Base-by-base conservation (phyloP, 768 basidiomycete species). In the Panus rudis region DNA sequence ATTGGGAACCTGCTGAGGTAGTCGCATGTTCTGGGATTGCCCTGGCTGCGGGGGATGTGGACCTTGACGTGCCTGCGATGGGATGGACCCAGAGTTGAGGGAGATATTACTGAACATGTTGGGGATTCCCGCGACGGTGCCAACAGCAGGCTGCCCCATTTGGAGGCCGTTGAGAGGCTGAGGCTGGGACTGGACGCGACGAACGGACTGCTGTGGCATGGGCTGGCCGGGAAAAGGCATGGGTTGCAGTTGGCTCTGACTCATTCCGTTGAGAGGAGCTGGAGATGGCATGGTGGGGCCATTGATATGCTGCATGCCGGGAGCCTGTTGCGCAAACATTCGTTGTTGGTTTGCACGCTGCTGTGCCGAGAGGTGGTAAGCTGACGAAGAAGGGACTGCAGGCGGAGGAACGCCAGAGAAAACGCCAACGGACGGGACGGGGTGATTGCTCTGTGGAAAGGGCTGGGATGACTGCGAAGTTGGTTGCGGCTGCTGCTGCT, bases 131-230 rank as follows among this genome's bases (percentile, higher is more conserved):
- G 44, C 58, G 58, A 67, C 65, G 33, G 59, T 61, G 21, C 60
- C 61, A 42, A 62, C 55, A 19, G 55, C 58, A 26, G 67, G 64
- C 26, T 60, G 64, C 25, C 55, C 53, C 22, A 64, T 54, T 50
- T 66, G 67, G 44, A 69, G 64, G 30, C 59, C 59, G 13, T 53
- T 68, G 69, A 22, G 49, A 60, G 38, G 57, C 62, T 12, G 59
- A 48, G 78, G 71, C 60, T 83, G 81, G 17, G 80, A 76, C 46
- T 67, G 62, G n/a, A 71, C 72, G 54, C 81, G 74, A 45, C 81
- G 74, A 35, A 73, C 58, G 16, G 49, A 52, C 34, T 57, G 57
- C 31, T 65, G 62, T 28, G 61, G 63, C 62, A 76, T 68, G 54
- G 70, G 65, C 49, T 41, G 42, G 37, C 51, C 52, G 42, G 65